phyloP scores from a whole-genome alignment of 352 stramenopile genomes.

The Globisporangium recalcitrans region DNA sequence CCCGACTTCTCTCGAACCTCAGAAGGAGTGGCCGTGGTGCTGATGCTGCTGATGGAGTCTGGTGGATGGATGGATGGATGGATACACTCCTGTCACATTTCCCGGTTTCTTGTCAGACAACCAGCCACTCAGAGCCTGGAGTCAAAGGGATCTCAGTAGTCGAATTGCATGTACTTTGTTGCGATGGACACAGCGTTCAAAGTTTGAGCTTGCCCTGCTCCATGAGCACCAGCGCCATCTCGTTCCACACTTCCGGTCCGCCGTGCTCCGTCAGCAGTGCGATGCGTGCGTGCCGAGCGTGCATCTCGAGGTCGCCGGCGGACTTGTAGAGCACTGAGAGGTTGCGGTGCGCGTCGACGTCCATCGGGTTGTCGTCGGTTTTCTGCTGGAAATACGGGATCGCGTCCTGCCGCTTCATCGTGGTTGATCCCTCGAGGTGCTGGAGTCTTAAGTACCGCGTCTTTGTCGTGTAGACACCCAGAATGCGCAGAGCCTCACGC shows the following conservation, averaged over 20 bases:
- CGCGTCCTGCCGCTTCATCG: conserved; percentile 46
- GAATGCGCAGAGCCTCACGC: neutral
- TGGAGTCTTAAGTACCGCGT: neutral
- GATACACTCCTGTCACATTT: neutral
- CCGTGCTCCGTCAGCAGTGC: conserved; percentile 52
- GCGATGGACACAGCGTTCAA: neutral
- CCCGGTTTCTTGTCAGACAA: neutral
- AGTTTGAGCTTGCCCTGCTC: conserved; percentile 41
- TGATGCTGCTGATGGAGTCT: neutral
- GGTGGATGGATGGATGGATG: too few relatives aligned
- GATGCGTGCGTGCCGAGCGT: conserved; percentile 50
- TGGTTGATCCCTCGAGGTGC: neutral
- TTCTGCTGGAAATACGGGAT: conserved; percentile 63
- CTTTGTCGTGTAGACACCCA: neutral
- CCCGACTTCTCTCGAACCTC: neutral
- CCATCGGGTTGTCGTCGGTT: conserved; percentile 47
- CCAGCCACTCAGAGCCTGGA: too few relatives aligned
- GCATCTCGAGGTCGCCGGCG: conserved; percentile 30
- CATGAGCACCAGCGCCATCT: conserved; percentile 51
- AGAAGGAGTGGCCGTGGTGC: neutral
- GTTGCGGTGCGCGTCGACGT: conserved; percentile 49
- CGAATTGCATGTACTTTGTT: too few relatives aligned
- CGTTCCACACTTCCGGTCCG: conserved; percentile 53
- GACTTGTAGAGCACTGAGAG: conserved; percentile 53
- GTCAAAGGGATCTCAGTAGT: too few relatives aligned